Evolutionary conservation across 1,284 basidiomycete species (phyloP), one percentile per base, ranked within the genome.

Genomic region (Sanghuangporus baumii): DNA sequence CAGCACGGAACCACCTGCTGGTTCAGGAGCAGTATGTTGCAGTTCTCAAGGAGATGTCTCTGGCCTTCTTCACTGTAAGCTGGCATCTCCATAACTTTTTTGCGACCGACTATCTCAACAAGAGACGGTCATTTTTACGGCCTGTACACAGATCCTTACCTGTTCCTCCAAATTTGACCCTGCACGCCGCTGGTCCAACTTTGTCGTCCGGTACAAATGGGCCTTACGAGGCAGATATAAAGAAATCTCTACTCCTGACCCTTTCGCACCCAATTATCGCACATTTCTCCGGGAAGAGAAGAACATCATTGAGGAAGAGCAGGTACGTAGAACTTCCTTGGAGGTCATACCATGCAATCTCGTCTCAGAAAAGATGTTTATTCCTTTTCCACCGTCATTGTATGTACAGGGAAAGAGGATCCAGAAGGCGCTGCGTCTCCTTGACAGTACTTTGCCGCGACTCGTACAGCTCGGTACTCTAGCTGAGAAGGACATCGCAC

Each of bases 181-280:
- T 69, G 67, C 72, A 37, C 78, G 78, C n/a, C 70, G 77, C 57
- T 68, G 72, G 46, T 72, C 78, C 38, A 86, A 85, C 67, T 84
- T 86, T 68, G 70, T 78, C 50, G 78, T 83, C 20, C 80, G 89
- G 40, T 88, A 89, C 70, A 92, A 92, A 70, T 92, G 89, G 89
- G 83, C 87, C 0, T 87, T 85, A 67, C 72, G 75, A 31, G 73
- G 79, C 0, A 81, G 83, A 47, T 88, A 86, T 64, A 78, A 81
- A 2, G 71, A 76, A 26, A 72, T 80, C 14, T 70, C 76, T 4
- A 71, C 73, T 0, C 69, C 74, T 12, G 64, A 65, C 34, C 48
- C 55, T 11, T 59, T 65, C 38, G 16, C 36, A 16, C 64, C 64
- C 3, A 46, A 65, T 40, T 65, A 51, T 38, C 37, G 50, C 5